phyloP scores from a whole-genome alignment of 2,329 filamentous ascomycete species.

The Colletotrichum coccodes region DNA sequence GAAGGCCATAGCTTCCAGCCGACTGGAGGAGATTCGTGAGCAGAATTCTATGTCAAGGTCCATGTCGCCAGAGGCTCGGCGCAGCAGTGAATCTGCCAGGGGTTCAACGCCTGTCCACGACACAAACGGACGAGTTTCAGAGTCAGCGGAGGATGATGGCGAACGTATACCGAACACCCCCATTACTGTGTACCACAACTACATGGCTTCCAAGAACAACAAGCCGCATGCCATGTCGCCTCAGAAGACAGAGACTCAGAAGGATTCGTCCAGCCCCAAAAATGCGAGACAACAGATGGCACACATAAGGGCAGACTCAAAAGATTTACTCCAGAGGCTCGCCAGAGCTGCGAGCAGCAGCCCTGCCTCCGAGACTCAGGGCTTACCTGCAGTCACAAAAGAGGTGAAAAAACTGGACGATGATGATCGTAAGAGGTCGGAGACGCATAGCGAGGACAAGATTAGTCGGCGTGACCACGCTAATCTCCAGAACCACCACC shows the following conservation, averaged over 20 bases:
- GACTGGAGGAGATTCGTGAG: slow-evolving; percentile 63
- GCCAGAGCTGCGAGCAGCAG: slow-evolving; percentile 59
- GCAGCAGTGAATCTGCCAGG: slow-evolving; percentile 40
- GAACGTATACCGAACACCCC: slow-evolving; percentile 51
- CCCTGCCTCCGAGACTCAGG: slow-evolving; percentile 44
- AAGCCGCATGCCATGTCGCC: slow-evolving; percentile 30
- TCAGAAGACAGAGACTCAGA: slow-evolving; percentile 31
- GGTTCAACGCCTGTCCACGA: slow-evolving; percentile 24
- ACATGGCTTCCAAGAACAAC: slow-evolving; percentile 17
- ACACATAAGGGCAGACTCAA: slow-evolving; percentile 50
- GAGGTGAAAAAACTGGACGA: not conserved
- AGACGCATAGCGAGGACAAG: not conserved
- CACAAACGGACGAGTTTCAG: not conserved
- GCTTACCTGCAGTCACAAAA: not conserved
- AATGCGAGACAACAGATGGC: not conserved
- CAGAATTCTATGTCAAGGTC: slow-evolving; percentile 57
- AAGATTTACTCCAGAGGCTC: slow-evolving; percentile 60
- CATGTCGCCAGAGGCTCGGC: slow-evolving; percentile 51
- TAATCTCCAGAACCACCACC: not conserved
- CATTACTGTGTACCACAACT: slow-evolving; percentile 49
- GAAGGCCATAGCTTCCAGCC: slow-evolving; percentile 58
- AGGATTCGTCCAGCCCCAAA: slow-evolving; percentile 21
- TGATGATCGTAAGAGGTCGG: not conserved
- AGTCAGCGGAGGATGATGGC: slow-evolving; percentile 37
- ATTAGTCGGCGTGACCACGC: not conserved